These are phyloP conservation scores for Ulvella scutata DNA, from an alignment of 139 green algal species.

Conservation along the genomic window DNA sequence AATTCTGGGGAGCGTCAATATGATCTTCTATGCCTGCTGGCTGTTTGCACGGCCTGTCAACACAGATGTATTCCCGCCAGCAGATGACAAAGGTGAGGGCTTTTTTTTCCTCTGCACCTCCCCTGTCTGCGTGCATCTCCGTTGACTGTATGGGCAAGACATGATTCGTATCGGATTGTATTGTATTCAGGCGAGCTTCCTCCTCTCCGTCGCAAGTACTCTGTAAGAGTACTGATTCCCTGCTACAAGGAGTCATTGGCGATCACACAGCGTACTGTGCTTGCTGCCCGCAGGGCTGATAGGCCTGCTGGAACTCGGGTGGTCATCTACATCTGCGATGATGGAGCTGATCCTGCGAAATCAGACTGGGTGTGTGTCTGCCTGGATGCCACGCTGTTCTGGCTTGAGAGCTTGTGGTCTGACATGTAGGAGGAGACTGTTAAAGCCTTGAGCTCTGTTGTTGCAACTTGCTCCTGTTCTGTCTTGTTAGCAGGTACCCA, in stretches of 20 bases:
- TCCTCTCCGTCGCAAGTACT: constrained; percentile 8
- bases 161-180: too few relatives aligned
- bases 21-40: constrained; percentile 24
- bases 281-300: background rate
- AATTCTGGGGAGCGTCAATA: constrained; percentile 16
- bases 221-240: constrained; percentile 22
- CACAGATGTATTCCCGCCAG: constrained; percentile 6
- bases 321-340: constrained; percentile 19
- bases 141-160: too few relatives aligned
- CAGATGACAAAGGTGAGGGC: background rate
- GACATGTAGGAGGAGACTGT: too few relatives aligned
- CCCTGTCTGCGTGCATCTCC: too few relatives aligned
- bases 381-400: background rate
- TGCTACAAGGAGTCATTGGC: constrained; percentile 34
- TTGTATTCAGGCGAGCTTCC: too few relatives aligned
- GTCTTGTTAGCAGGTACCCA: too few relatives aligned
- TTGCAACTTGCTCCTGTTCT: too few relatives aligned
- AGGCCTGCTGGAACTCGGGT: background rate
- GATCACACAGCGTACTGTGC: constrained; percentile 11
- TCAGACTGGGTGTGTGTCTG: background rate
- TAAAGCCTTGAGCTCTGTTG: too few relatives aligned
- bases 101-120: too few relatives aligned
- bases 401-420: too few relatives aligned
- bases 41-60: constrained; percentile 11
- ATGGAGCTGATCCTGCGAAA: constrained; percentile 9